These are phyloP conservation scores for Acaromyces ingoldii DNA, from an alignment of 1,284 basidiomycete species.

Conservation along the genomic window DNA sequence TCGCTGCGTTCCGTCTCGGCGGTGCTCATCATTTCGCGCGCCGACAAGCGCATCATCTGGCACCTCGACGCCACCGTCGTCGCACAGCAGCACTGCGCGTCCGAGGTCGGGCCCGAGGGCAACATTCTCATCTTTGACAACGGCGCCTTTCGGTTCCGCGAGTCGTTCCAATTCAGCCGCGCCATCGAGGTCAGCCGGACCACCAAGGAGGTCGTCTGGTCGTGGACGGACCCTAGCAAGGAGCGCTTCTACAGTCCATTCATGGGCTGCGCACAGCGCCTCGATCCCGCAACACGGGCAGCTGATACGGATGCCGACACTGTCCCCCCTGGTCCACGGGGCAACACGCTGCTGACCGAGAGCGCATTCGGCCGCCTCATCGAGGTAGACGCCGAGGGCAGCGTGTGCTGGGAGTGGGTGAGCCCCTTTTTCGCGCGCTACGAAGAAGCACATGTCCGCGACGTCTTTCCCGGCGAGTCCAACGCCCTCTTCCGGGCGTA, in stretches of 20 bases:
- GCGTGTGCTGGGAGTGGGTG: neutral
- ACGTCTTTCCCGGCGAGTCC: neutral
- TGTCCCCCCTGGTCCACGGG: too few relatives aligned
- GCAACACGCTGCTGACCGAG: too few relatives aligned
- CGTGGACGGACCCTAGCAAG: neutral
- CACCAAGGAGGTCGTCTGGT: conserved; percentile 1
- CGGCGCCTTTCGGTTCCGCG: neutral
- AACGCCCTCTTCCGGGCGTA: conserved; percentile 1
- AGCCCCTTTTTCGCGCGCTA: neutral
- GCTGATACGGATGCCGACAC: too few relatives aligned
- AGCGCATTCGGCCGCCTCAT: neutral
- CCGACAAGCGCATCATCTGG: neutral
- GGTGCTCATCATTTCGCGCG: neutral
- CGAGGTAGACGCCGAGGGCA: neutral
- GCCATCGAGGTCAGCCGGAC: neutral
- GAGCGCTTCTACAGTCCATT: conserved; percentile 1
- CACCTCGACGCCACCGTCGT: neutral
- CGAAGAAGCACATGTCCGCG: neutral
- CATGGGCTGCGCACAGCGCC: neutral
- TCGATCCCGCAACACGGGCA: neutral
- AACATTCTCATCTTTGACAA: conserved; percentile 1
- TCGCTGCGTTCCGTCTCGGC: neutral
- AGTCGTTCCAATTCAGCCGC: neutral
- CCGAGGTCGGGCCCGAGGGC: neutral
- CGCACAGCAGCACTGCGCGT: conserved; percentile 1